Conservation (phyloP, 805 yeast species). For the Blastobotrys terrestris region DNA sequence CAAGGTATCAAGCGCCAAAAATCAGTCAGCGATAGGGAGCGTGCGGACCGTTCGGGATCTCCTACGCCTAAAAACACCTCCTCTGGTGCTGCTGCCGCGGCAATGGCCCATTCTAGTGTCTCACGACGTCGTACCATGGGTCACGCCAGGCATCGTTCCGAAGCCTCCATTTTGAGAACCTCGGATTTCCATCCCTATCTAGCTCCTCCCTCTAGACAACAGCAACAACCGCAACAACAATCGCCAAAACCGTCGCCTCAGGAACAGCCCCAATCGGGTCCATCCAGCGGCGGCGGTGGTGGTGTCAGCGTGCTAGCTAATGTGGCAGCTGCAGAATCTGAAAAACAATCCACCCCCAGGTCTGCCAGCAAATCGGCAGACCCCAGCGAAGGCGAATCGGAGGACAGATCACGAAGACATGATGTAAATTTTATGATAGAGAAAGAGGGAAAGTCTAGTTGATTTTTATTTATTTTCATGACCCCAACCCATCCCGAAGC, state of each 20-base stretch:
- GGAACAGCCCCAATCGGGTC: not conserved
- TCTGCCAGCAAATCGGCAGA: not conserved
- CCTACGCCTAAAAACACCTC: conserved; percentile 9
- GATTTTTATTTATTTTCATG: conserved; percentile 1
- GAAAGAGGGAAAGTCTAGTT: not conserved
- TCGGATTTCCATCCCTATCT: not conserved
- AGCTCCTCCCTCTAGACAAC: conserved; percentile 10
- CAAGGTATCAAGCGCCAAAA: conserved; percentile 13
- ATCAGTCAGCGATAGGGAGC: conserved; percentile 12
- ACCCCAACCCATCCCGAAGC: not conserved
- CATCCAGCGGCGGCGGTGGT: not conserved
- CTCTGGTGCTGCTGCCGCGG: conserved; percentile 7
- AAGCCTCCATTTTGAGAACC: conserved; percentile 15
- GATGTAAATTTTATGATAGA: conserved; percentile 21
- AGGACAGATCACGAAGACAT: conserved; percentile 17
- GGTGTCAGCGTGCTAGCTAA: conserved; percentile 6
- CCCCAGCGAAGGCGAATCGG: conserved; percentile 5
- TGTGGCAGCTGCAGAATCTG: conserved; percentile 4
- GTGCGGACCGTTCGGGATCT: conserved; percentile 8
- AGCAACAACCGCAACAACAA: conserved; percentile 10
- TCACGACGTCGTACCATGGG: conserved; percentile 12
- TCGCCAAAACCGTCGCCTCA: not conserved
- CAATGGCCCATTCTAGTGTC: conserved; percentile 16
- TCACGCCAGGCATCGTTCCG: conserved; percentile 20
- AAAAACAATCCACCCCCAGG: not conserved